Conservation (phyloP, 2,329 filamentous ascomycete species). For the Cladophialophora yegresii region DNA sequence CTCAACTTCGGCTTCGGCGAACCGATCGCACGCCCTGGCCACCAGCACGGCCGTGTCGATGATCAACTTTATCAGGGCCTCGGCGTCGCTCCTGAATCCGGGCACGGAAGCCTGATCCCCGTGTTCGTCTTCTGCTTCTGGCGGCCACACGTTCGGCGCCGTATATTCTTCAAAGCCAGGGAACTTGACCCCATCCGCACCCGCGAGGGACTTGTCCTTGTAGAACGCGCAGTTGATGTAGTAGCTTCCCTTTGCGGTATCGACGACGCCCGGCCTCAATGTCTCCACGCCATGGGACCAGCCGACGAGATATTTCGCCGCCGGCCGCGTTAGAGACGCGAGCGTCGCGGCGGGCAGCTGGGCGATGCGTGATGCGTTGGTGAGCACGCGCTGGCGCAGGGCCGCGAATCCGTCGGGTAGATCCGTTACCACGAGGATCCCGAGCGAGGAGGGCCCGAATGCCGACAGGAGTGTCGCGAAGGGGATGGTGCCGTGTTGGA, state of each 20-base stretch:
- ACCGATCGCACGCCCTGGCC: constrained; percentile 84
- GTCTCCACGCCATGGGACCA: constrained; percentile 68
- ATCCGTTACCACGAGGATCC: constrained; percentile 90
- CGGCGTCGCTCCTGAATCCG: constrained; percentile 71
- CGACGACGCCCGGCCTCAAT: constrained; percentile 61
- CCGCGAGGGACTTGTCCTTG: constrained; percentile 44
- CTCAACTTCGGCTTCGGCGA: constrained; percentile 74
- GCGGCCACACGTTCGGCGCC: constrained; percentile 85
- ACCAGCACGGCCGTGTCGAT: constrained; percentile 89
- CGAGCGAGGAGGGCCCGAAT: constrained; percentile 86
- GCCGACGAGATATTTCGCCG: constrained; percentile 62
- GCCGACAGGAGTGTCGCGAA: constrained; percentile 59
- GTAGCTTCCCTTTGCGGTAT: constrained; percentile 65
- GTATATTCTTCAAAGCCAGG: constrained; percentile 80
- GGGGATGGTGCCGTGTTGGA: constrained; percentile 41
- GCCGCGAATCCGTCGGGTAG: constrained; percentile 70
- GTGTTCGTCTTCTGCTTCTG: not conserved
- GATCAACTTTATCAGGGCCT: constrained; percentile 76
- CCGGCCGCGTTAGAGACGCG: constrained; percentile 49
- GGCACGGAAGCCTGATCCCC: constrained; percentile 57
- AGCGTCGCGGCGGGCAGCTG: constrained; percentile 73
- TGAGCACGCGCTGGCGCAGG: constrained; percentile 74
- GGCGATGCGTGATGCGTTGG: constrained; percentile 85
- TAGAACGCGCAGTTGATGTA: constrained; percentile 64
- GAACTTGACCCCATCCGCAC: constrained; percentile 34